Evolutionary conservation across 2,329 filamentous ascomycete genomes (phyloP), one percentile per base, ranked within the genome.

Genomic region (Pyrenochaeta sp.): DNA sequence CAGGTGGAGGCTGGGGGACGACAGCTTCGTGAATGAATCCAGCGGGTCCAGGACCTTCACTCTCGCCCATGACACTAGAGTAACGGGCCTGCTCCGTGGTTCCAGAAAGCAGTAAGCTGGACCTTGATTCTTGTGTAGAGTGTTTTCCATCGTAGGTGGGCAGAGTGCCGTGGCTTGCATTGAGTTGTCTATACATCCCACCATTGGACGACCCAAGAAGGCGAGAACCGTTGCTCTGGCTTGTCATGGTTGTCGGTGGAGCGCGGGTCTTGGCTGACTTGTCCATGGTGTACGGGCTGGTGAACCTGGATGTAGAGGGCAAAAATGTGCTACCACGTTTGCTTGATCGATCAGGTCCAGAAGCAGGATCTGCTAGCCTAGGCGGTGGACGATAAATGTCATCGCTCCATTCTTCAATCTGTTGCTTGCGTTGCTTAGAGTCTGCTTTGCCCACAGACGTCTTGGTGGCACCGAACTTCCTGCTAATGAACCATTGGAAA

Each of bases 21-120:
- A 99, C 94, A 26, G 89, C 82, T 71, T 96, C 92, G 68, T 97
- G 93, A 42, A 97, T 95, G 69, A 96, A 96, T n/a, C 92, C 93
- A 22, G 90, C 85, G 6, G 93, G 90, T 6, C 92, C 92, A 26
- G 87, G 83, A 0, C 85, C 87, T 35, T 93, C 90, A 8, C 80
- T 81, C 18, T 83, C 80, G 28, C 79, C 81, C 55, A 80, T 72
- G 20, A 76, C 72, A 40, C 75, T 80, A 2, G 81, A 82, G 53
- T 80, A 81, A 31, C 79, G 75, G 30, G 52, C 57, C 14, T 74
- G 71, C 15, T 82, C 72, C 19, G 65, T 65, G 11, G 63, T 65
- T 22, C 67, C 64, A 3, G 74, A 72, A 13, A 74, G 65, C 60
- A 77, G 65, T 26, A 77, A 41, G 53, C 75, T 77, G 19, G 72